Conservation (phyloP, 805 yeast species). For the Yamadazyma sp. region DNA sequence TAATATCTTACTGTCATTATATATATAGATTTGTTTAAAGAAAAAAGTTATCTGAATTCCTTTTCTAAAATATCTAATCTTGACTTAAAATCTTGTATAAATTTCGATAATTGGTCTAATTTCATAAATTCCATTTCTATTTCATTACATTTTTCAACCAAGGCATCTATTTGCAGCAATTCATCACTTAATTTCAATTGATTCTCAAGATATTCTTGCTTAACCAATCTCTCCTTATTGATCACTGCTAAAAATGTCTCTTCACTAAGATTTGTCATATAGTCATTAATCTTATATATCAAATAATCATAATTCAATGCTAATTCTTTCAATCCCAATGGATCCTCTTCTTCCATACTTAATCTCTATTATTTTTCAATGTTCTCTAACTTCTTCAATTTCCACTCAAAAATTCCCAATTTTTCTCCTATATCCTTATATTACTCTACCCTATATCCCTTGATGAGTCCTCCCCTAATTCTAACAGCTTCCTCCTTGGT, state of each 20-base stretch:
- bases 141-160: slow-evolving; percentile 45
- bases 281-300: slow-evolving; percentile 58
- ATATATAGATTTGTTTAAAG: neutral
- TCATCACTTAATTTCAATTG: slow-evolving; percentile 34
- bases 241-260: slow-evolving; percentile 28
- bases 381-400: neutral
- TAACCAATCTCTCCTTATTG: slow-evolving; percentile 28
- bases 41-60: slow-evolving; percentile 10
- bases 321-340: slow-evolving; percentile 57
- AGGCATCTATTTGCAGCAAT: slow-evolving; percentile 34
- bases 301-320: slow-evolving; percentile 65
- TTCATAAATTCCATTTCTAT: slow-evolving; percentile 52
- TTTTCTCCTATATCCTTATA: too few relatives aligned
- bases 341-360: slow-evolving; percentile 43
- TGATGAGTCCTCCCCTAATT: too few relatives aligned
- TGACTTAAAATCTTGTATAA: slow-evolving; percentile 39
- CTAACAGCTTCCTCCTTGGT: too few relatives aligned
- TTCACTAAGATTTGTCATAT: slow-evolving; percentile 46
- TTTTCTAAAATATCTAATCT: slow-evolving; percentile 35
- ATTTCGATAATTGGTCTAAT: slow-evolving; percentile 46
- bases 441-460: too few relatives aligned
- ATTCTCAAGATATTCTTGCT: slow-evolving; percentile 20
- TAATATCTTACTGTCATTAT: neutral
- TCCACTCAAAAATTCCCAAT: too few relatives aligned
- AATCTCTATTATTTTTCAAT: neutral